Evolutionary conservation across 2,329 filamentous ascomycete genomes (phyloP), one percentile per base, ranked within the genome.

Genomic region (Fusarium papillatum): DNA sequence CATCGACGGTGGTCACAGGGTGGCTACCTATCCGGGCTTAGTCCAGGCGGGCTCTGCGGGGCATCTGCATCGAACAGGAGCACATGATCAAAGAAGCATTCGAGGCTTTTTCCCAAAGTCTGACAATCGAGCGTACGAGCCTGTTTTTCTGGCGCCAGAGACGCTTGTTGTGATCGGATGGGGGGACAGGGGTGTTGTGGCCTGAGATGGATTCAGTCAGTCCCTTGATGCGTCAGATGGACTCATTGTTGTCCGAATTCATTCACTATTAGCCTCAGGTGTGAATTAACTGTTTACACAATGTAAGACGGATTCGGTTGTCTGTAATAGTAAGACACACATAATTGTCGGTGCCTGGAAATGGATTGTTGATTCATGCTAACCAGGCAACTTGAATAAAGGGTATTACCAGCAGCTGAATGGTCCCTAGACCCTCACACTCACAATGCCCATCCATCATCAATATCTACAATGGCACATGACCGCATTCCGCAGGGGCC

Each of bases 81-180:
- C 76, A 78, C 76, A 78, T 78, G 76, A 78, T 77, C 75, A 77
- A 75, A 57, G 65, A 77, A 62, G 63, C 61, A 73, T 70, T 77
- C 70, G 66, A 76, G 63, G 70, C 66, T 65, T 64, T 64, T 69
- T 43, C 41, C 57, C 24, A 36, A 66, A 75, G 64, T 75, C 64
- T 76, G 70, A 74, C 73, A 74, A 74, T 69, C 38, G 38, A 62
- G 38, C 39, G 38, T 43, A 26, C 43, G 31, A 64, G 31, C 63
- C 46, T 41, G 31, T 55, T 65, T 65, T 57, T 57, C 63, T 65
- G 63, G 63, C 63, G 48, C 48, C 46, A 57, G 63, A 65, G 24
- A 57, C 63, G 46, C 36, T 43, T 57, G 48, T 17, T 55, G 34
- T 26, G 31, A 41, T 22, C 46, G 62, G 24, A 24, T 29, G 50